Evolutionary conservation across 1,139 yeast genomes (phyloP).

Genomic region (Eremothecium cymbalariae): DNA sequence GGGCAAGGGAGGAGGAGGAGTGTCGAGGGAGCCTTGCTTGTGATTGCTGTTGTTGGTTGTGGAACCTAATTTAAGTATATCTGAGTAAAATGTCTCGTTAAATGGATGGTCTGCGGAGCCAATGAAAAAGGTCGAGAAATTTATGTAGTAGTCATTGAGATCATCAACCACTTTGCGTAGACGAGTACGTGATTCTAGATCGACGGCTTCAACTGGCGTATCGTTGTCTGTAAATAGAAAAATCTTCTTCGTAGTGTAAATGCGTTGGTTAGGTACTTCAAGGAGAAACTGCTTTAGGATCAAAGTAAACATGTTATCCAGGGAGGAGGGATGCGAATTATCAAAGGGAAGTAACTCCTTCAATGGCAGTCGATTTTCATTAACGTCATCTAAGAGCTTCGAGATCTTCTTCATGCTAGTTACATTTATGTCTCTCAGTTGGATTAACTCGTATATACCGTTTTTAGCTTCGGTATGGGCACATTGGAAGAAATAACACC

Average conservation of each 20-base stretch:
- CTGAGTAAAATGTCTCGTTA: slow-evolving; percentile 48
- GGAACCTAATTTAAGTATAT: slow-evolving; percentile 36
- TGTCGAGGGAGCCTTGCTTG: too few species aligned
- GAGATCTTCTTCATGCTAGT: slow-evolving; percentile 36
- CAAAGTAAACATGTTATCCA: slow-evolving; percentile 27
- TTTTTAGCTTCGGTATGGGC: slow-evolving; percentile 17
- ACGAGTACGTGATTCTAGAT: slow-evolving; percentile 33
- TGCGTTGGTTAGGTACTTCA: slow-evolving; percentile 30
- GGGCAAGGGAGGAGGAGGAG: too few species aligned
- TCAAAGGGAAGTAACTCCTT: slow-evolving; percentile 27
- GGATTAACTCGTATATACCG: slow-evolving; percentile 35
- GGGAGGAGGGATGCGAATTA: slow-evolving; percentile 20
- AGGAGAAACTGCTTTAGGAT: slow-evolving; percentile 35
- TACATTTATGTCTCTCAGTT: slow-evolving; percentile 36
- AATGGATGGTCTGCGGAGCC: slow-evolving; percentile 36
- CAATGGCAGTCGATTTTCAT: slow-evolving; percentile 15
- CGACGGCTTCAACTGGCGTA: slow-evolving; percentile 38
- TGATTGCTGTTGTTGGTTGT: background rate
- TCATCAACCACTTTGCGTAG: slow-evolving; percentile 57
- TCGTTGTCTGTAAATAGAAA: slow-evolving; percentile 58
- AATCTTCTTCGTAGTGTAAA: slow-evolving; percentile 37
- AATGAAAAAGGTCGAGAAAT: slow-evolving; percentile 59
- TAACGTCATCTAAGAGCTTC: slow-evolving; percentile 34
- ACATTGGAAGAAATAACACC: slow-evolving; percentile 54
- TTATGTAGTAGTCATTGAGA: slow-evolving; percentile 43